Percentiles rank a stretch among this genome's conserved stretches.
These are phyloP conservation scores for Pyrenophora seminiperda DNA, from an alignment of 2,329 filamentous ascomycete genomes.

Conservation along the genomic window DNA sequence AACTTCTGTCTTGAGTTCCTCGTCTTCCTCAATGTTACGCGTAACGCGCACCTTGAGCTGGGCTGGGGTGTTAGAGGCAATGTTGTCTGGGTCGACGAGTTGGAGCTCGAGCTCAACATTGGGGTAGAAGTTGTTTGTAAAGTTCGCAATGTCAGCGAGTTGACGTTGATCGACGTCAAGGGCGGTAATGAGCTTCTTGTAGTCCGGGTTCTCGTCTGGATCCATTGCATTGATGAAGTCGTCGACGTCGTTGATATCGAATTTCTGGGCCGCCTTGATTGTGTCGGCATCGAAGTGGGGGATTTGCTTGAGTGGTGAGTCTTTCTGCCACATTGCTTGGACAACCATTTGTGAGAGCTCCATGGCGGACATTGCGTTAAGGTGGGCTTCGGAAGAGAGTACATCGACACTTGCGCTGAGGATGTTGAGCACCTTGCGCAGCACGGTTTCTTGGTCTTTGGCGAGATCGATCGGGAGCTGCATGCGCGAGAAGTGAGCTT, in stretches of 20 bases:
- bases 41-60: conserved; percentile 84
- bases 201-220: conserved; percentile 85
- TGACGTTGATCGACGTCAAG: conserved; percentile 81
- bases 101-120: conserved; percentile 91
- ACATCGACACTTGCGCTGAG: conserved; percentile 94
- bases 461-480: conserved; percentile 92
- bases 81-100: conserved; percentile 77
- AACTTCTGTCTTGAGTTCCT: conserved; percentile 78
- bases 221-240: conserved; percentile 99
- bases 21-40: conserved; percentile 76
- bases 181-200: conserved; percentile 75
- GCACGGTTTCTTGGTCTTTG: conserved; percentile 89
- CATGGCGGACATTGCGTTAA: conserved; percentile 98
- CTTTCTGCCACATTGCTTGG: conserved; percentile 98
- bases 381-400: conserved; percentile 89
- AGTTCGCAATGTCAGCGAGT: conserved; percentile 84
- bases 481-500: conserved; percentile 97
- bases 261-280: conserved; percentile 80
- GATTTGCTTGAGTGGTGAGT: conserved; percentile 96
- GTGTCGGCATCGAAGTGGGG: conserved; percentile 87
- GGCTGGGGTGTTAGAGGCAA: conserved; percentile 79
- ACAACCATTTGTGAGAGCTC: conserved; percentile 99
- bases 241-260: conserved; percentile 87
- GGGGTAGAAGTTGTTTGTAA: conserved; percentile 96
- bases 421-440: conserved; percentile 83